Evolutionary conservation across 495 filamentous ascomycete species (phyloP), one percentile per base, ranked within the genome.

Genomic region (Sphaerosporella brunnea): DNA sequence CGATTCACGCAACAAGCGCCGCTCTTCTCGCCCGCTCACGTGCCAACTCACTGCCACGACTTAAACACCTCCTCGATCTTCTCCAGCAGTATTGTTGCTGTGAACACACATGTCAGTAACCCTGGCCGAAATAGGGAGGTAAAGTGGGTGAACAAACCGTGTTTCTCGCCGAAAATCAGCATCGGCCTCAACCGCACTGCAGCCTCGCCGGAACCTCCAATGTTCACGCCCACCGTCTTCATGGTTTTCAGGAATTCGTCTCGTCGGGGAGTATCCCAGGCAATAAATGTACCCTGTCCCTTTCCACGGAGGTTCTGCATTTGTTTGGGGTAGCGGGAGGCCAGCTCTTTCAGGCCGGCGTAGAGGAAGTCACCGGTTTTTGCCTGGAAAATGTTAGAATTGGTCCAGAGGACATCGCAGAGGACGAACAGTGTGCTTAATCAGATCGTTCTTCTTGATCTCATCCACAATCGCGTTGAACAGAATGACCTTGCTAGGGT

Each of bases 271-370:
- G 74, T 82, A 64, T 97, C 92, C 72, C 85, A 97, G 47, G 92
- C 90, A 61, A 97, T 84, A 64, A 96, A 97, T 15, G 90, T 97
- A 59, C 90, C 90, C 67, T 85, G 82, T 50, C 83, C 82, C 70
- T 95, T 84, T 37, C 90, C 90, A 55, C 90, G 75, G 57, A 97
- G 69, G 67, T 96, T 94, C 64, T 75, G 68, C 61, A 97, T 78
- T 68, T 92, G 74, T 43, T 73, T 71, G 19, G 92, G 92, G 66
- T 84, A 90, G 62, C 74, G 73, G 65, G 73, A 53, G 11, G 78
- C 73, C 32, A 97, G 70, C 15, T 57, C 62, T 63, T 81, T 73
- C 37, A 97, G 72, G 41, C 78, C 74, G 34, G 60, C 60, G 56
- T 73, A 94, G 39, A 97, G 69, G 62, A 96, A 95, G 36, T 82